Conservation (phyloP, 306 rosid species). For the Fragaria ananassa region DNA sequence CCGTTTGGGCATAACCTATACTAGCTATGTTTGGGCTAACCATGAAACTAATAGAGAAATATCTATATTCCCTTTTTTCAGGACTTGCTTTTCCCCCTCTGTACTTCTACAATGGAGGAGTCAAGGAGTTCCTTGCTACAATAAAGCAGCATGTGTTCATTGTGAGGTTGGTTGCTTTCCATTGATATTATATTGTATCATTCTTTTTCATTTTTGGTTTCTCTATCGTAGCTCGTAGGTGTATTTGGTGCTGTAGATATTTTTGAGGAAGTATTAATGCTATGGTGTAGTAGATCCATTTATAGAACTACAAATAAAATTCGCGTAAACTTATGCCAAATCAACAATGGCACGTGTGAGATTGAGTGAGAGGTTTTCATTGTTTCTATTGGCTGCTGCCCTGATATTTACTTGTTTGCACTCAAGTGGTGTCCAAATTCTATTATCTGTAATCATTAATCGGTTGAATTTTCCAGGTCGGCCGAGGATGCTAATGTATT, state of each 20-base stretch:
- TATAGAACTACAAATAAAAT: neutral
- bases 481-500: constrained; percentile 85
- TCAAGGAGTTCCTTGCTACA: constrained; percentile 93
- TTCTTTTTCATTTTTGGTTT: neutral
- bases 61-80: constrained; percentile 21
- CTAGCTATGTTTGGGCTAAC: neutral
- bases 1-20: neutral
- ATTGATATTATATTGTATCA: neutral
- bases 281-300: neutral
- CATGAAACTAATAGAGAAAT: neutral
- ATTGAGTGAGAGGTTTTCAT: neutral
- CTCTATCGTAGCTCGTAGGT: neutral
- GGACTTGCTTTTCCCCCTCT: constrained; percentile 96
- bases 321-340: neutral
- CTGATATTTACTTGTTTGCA: constrained; percentile 1
- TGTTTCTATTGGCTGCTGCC: neutral
- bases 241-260: neutral
- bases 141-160: constrained; percentile 86
- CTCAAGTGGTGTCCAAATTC: constrained; percentile 10
- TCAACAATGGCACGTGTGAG: neutral
- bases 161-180: constrained; percentile 63
- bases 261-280: neutral
- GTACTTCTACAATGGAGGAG: constrained; percentile 97
- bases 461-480: constrained; percentile 54
- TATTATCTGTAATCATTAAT: constrained; percentile 23